Base-by-base conservation (phyloP, 2,329 filamentous ascomycete genomes). In the Colletotrichum sp. region DNA sequence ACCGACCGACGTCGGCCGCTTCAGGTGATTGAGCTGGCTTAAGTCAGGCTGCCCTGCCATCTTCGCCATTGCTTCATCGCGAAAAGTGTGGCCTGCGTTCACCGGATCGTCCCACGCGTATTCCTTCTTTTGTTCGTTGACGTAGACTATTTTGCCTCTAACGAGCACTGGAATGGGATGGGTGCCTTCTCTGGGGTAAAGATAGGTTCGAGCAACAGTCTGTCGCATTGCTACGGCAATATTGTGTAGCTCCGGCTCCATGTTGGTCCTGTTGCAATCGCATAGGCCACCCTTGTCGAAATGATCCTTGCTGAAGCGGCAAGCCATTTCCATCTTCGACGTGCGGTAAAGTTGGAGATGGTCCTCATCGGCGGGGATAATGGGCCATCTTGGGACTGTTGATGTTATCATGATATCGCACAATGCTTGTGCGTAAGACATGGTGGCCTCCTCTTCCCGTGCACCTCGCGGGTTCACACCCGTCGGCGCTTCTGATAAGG, bases 291-390 rank as follows among this genome's bases (percentile, higher is more conserved):
- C 59, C 4, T 62, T 66, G 12, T 65, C 59, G 15, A 76, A 70
- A 22, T 77, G 76, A 34, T 70, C 28, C 24, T 72, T 72, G 68
- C 72, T 28, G 66, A 77, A 76, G 52, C 69, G 68, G 30, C 73
- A 77, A 32, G 76, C 76, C 59, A 44, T 52, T 26, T 77, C 76
- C 16, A 73, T 65, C 59, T 74, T 73, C 39, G 36, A 36, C 15
- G 67, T 65, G 7, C 26, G 68, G 18, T 63, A 60, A 24, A 26
- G 28, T 22, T 65, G 32, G 44, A 52, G n/a, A n/a, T 59, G 75
- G 9, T 65, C 30, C 13, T 48, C 28, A 22, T 5, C 28, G 24
- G 28, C 60, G 18, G 59, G 13, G 7, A 32, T 30, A 13, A 22
- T 18, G 5, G 24, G n/a, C 48, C 55, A 60, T n/a, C 48, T 26